Evolutionary conservation across 1,284 basidiomycete species (phyloP), one percentile per base, ranked within the genome.

Genomic region (Trametes pubescens): DNA sequence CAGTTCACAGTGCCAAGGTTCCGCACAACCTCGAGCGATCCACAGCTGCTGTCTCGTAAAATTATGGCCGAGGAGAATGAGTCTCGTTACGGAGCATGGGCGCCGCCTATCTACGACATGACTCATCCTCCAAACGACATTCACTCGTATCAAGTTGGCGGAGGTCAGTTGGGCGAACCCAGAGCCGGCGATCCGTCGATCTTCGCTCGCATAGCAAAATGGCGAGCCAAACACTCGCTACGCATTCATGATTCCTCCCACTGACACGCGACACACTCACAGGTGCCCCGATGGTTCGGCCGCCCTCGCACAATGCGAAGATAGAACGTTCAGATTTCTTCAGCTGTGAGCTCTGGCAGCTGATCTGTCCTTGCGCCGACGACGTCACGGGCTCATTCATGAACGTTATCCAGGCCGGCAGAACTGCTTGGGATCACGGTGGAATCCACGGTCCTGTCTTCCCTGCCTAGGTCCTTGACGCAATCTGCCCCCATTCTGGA

Each of bases 401-500:
- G n/a, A 24, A 44, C 40, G 26, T 13, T 34, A 21, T 55, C 40
- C 40, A 55, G 53, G 13, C 51, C 34, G 37, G 57, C 38, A 47
- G 34, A 22, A 40, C 51, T 58, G 52, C 51, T 69, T 8, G 62
- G 67, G 24, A 59, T 66, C 29, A 54, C 57, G 55, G 62, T 24
- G 21, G 63, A 60, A 37, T 29, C 49, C 56, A 51, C 51, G 22
- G 9, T 29, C 21, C 24, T 38, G 44, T 16, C 63, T 62, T 61
- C 24, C 24, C 58, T 58, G 40, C 62, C 62, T n/a, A 37, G 51
- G 46, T 37, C n/a, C 43, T 49, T 68, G 46, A 54, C 69, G 0
- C 91, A 93, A 74, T 78, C 91, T 0, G 84, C 89, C 1, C 84
- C 93, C 0, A 85, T 95, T 47, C 81, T 93, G 44, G 91, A 93